A percentile compares a stretch with the other conserved stretches of the same genome.
phyloP scores from a whole-genome alignment of 257 asterid genomes.

The Solanum chmielewskii region DNA sequence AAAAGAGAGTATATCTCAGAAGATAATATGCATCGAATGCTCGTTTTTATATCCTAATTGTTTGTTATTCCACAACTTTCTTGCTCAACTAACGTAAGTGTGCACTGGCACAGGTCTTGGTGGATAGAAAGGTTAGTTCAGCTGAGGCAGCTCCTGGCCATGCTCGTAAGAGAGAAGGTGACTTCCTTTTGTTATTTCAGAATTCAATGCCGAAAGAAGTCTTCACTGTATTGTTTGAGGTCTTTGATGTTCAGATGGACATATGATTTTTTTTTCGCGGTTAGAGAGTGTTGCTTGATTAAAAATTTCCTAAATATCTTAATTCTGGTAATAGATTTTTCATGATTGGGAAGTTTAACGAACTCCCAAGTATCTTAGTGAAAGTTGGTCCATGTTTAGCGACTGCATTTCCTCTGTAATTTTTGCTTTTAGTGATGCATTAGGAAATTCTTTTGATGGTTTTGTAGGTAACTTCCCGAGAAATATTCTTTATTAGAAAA shows the following conservation, averaged over 20 bases:
- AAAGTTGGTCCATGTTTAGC: neutral
- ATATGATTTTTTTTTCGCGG: neutral
- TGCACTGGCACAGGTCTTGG: constrained; percentile 42
- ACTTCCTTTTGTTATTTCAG: neutral
- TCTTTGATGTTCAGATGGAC: neutral
- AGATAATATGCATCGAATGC: neutral
- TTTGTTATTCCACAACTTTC: neutral
- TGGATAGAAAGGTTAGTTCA: constrained; percentile 31
- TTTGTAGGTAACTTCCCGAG: neutral
- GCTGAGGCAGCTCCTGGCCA: constrained; percentile 12
- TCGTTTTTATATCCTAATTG: neutral
- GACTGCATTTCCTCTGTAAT: neutral
- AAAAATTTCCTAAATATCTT: neutral
- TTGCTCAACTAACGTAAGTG: neutral
- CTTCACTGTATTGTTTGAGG: neutral
- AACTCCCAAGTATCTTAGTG: neutral
- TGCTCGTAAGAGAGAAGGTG: constrained; percentile 53
- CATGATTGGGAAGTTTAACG: neutral
- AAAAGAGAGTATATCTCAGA: neutral
- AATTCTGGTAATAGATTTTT: neutral
- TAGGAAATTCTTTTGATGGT: neutral
- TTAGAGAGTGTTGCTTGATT: neutral
- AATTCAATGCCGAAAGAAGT: neutral
- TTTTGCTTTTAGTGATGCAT: neutral
- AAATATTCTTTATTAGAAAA: neutral